Percentiles rank a stretch among this genome's conserved stretches.
Evolutionary conservation across 441 rosid species (phyloP).

Genomic region (Pelargonium hybrid): DNA sequence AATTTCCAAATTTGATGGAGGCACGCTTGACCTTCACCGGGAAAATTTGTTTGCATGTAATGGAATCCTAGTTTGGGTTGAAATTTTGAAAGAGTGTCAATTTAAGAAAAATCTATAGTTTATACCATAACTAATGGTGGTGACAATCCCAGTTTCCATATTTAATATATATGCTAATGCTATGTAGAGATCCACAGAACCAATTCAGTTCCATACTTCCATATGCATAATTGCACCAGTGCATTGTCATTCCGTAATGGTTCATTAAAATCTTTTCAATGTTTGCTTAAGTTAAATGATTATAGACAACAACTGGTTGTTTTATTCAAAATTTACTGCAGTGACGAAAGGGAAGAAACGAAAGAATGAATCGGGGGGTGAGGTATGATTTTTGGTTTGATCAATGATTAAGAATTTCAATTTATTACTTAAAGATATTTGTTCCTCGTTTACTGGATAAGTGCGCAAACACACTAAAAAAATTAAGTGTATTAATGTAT

Average conservation of each 20-base stretch:
- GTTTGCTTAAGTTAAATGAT: neutral
- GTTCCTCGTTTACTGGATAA: no score
- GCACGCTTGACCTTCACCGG: neutral
- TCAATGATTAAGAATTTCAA: neutral
- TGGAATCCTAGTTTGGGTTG: neutral
- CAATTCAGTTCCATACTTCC: no score
- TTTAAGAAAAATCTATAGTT: no score
- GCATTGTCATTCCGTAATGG: neutral
- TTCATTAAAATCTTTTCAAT: neutral
- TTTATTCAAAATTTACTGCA: conserved; percentile 31
- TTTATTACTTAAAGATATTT: neutral
- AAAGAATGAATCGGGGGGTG: conserved; percentile 63
- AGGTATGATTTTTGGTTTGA: conserved; percentile 41
- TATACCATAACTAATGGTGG: no score
- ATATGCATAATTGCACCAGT: no score
- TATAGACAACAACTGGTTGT: neutral
- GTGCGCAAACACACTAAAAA: no score
- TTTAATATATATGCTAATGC: no score
- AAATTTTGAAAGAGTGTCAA: no score
- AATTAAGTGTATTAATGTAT: no score
- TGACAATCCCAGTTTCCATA: no score
- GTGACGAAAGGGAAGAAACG: conserved; percentile 76
- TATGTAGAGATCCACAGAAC: no score
- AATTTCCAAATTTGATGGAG: conserved; percentile 5
- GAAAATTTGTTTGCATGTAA: neutral